Evolutionary conservation across 2,329 filamentous ascomycete genomes (phyloP).

Genomic region (Colletotrichum incanum): DNA sequence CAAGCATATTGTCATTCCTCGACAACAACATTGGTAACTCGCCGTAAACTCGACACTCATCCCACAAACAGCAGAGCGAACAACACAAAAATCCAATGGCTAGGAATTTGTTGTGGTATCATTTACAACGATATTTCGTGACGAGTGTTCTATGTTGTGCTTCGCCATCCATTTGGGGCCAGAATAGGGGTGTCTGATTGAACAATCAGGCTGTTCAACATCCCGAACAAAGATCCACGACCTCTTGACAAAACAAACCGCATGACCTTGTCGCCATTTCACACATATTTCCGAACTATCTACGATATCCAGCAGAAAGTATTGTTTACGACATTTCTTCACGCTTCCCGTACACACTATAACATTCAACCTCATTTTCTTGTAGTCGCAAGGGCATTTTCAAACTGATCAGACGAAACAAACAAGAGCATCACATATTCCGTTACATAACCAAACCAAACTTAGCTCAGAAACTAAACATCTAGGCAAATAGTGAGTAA

Average conservation of each 20-base stretch:
- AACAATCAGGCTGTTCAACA: not conserved
- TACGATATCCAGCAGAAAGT: not conserved
- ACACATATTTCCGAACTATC: not conserved
- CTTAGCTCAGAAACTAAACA: not conserved
- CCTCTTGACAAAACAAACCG: not conserved
- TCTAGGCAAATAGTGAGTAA: not conserved
- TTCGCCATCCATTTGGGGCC: not conserved
- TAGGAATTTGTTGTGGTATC: not conserved
- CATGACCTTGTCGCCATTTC: not conserved
- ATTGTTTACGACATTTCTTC: not conserved
- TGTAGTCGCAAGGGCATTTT: too few species aligned
- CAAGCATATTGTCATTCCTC: not conserved
- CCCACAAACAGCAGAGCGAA: not conserved
- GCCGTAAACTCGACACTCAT: not conserved
- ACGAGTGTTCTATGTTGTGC: not conserved
- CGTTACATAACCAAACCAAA: not conserved
- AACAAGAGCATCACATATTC: not conserved
- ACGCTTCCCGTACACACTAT: not conserved
- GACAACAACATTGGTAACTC: not conserved
- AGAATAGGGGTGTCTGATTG: not conserved
- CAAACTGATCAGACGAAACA: not conserved
- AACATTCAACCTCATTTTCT: not conserved
- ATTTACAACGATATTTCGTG: not conserved
- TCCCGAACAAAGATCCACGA: not conserved
- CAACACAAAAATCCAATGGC: too few species aligned